Base-by-base conservation (phyloP, 2,329 filamentous ascomycete genomes). In the Venturia aucupariae region DNA sequence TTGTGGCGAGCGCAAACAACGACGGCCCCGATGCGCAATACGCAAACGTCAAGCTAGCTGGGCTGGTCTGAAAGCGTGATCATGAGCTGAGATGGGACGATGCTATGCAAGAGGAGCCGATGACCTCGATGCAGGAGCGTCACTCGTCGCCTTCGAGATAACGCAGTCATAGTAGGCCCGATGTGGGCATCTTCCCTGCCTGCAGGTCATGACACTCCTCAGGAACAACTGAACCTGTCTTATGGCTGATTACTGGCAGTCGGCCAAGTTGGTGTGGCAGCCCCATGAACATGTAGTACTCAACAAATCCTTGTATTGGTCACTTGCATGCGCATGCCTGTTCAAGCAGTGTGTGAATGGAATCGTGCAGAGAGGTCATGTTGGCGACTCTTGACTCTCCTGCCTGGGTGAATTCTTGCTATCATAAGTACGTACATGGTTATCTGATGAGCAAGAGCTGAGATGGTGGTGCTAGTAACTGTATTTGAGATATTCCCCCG, bases 141-240 rank as follows among this genome's bases (percentile, higher is more conserved):
- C 15, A 35, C 30, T 55, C n/a, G 51, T 48, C 51, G 51, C 51
- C n/a, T 55, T 54, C 48, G 48, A 54, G 48, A 6, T 32, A 32
- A 17, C 24, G 48, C 27, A 35, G 32, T 54, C 24, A 13, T 55
- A 7, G 30, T 55, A 55, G 51, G 51, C 51, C 19, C 51, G 51
- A 55, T 55, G 15, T n/a, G 13, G 32, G 1, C 30, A 35, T 19
- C 35, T 55, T n/a, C 51, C 51, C 51, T 55, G 27, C 30, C 32
- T 4, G 32, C n/a, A n/a, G n/a, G n/a, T n/a, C n/a, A n/a, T n/a
- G n/a, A n/a, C n/a, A n/a, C n/a, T n/a, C n/a, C 30, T 57, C 51
- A 57, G 51, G 51, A 32, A 57, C 51, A 30, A 57, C n/a, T n/a
- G n/a, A n/a, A n/a, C 48, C 24, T 55, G 48, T 32, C 48, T 55